Conservation (phyloP, 2,329 filamentous ascomycete species). For the Leptographium flavum region DNA sequence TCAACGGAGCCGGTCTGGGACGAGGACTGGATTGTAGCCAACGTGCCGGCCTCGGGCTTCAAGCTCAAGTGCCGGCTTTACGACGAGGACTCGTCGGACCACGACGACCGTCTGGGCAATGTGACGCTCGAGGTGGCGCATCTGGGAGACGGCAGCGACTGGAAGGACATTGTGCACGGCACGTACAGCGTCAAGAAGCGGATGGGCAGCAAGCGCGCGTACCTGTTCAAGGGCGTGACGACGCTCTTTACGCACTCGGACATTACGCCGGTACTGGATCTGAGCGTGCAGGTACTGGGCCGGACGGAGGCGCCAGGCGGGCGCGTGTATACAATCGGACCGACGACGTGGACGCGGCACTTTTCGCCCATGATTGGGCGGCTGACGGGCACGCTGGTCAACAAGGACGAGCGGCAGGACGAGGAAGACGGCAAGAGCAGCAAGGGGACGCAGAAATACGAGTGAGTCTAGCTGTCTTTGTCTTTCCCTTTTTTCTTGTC, state of each 20-base stretch:
- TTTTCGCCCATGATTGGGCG: conserved; percentile 81
- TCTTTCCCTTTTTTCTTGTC: not conserved
- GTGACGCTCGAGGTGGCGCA: conserved; percentile 53
- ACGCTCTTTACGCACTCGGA: conserved; percentile 48
- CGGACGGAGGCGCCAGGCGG: conserved; percentile 54
- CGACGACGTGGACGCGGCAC: conserved; percentile 64
- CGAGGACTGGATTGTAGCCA: conserved; percentile 74
- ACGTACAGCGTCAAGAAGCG: conserved; percentile 66
- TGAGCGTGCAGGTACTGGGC: conserved; percentile 70
- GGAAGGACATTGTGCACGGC: conserved; percentile 49
- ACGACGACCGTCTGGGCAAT: conserved; percentile 79
- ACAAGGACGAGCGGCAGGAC: conserved; percentile 40
- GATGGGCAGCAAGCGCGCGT: conserved; percentile 76
- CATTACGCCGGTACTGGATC: conserved; percentile 53
- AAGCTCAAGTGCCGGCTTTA: conserved; percentile 73
- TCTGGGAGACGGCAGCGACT: conserved; percentile 49
- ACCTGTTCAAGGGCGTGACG: conserved; percentile 55
- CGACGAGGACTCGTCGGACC: conserved; percentile 78
- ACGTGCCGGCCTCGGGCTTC: conserved; percentile 70
- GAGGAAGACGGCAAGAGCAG: conserved; percentile 21
- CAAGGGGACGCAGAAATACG: conserved; percentile 51
- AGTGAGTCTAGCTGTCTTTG: no score
- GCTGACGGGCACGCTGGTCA: conserved; percentile 57
- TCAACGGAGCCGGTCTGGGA: conserved; percentile 70
- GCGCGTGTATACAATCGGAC: conserved; percentile 67